Conservation (phyloP, 2,329 filamentous ascomycete genomes). For the Xylaria sp. region DNA sequence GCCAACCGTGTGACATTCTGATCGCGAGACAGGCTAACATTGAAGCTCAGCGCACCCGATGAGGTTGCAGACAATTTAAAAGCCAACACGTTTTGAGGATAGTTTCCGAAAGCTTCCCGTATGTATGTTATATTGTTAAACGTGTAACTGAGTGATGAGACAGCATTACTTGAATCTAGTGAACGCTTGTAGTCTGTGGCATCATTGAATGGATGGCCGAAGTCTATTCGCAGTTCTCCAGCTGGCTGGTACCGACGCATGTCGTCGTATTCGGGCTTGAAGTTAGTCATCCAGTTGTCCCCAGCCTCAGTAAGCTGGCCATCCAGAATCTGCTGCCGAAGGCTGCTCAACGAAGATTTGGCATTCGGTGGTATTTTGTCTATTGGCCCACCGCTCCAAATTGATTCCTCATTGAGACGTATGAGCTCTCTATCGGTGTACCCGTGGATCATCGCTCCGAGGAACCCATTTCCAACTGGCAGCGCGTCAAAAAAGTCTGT, state of each 20-base stretch:
- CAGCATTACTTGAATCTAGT: background rate
- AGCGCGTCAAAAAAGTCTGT: slow-evolving; percentile 22
- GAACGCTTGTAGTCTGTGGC: background rate
- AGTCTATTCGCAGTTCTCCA: slow-evolving; percentile 15
- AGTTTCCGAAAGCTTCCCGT: slow-evolving; percentile 1
- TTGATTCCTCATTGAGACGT: slow-evolving; percentile 12
- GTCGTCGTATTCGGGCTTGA: slow-evolving; percentile 16
- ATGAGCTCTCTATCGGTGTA: slow-evolving; percentile 18
- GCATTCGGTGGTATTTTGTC: slow-evolving; percentile 9
- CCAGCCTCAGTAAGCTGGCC: slow-evolving; percentile 21
- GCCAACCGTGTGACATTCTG: slow-evolving; percentile 15
- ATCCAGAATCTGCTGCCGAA: slow-evolving; percentile 20
- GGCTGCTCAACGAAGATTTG: slow-evolving; percentile 4
- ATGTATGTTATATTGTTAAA: background rate
- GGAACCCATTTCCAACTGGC: slow-evolving; percentile 22
- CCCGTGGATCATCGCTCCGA: slow-evolving; percentile 22
- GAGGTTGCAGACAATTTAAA: background rate
- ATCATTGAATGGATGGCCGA: background rate
- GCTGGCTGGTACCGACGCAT: slow-evolving; percentile 25
- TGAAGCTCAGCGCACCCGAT: slow-evolving; percentile 3
- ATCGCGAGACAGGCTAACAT: slow-evolving; percentile 14
- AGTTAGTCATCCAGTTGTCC: slow-evolving; percentile 22
- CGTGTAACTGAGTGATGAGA: background rate
- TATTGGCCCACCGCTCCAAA: background rate
- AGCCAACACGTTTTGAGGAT: background rate